A percentile compares a stretch with the other conserved stretches of the same genome.
Evolutionary conservation across 192 early-diverging fungal species (phyloP).

Genomic region (Podila horticola): DNA sequence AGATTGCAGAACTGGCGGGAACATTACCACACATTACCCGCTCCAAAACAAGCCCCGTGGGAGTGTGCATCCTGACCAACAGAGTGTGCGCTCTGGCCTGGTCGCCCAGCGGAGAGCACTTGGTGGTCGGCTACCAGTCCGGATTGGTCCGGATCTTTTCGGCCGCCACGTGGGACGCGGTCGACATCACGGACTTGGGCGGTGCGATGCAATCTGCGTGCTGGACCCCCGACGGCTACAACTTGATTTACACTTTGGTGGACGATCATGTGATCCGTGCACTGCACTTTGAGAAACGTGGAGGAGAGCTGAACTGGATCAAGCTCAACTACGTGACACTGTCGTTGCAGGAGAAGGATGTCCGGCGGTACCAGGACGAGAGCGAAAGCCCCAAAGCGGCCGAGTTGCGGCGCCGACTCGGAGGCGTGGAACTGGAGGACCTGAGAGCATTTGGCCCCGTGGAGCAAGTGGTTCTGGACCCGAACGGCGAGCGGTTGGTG

Average conservation of each 20-base stretch:
- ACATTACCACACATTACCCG: conserved; percentile 12
- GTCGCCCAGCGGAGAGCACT: conserved; percentile 35
- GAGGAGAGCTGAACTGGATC: conserved; percentile 32
- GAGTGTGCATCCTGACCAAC: background rate
- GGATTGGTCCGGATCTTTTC: conserved; percentile 25
- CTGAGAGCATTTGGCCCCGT: conserved; percentile 56
- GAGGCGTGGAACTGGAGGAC: conserved; percentile 1
- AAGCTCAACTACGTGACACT: conserved; percentile 22
- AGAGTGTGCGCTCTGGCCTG: conserved; percentile 19
- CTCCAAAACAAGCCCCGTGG: too few species aligned
- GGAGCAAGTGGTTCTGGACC: conserved; percentile 60
- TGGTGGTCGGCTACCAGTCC: conserved; percentile 27
- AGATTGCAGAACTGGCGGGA: conserved; percentile 14
- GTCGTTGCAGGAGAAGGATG: conserved; percentile 18
- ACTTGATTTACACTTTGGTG: conserved; percentile 63
- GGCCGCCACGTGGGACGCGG: conserved; percentile 29
- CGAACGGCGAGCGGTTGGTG: conserved; percentile 61
- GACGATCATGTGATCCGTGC: conserved; percentile 52
- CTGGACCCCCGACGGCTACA: conserved; percentile 71
- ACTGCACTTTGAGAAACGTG: conserved; percentile 47
- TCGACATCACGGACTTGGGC: conserved; percentile 31
- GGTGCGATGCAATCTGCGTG: conserved; percentile 56
- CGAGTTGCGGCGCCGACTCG: conserved; percentile 9
- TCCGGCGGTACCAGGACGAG: conserved; percentile 16
- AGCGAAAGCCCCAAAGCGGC: background rate